phyloP scores from a whole-genome alignment of 441 rosid genomes.

The Pelargonium myrrhifolium region DNA sequence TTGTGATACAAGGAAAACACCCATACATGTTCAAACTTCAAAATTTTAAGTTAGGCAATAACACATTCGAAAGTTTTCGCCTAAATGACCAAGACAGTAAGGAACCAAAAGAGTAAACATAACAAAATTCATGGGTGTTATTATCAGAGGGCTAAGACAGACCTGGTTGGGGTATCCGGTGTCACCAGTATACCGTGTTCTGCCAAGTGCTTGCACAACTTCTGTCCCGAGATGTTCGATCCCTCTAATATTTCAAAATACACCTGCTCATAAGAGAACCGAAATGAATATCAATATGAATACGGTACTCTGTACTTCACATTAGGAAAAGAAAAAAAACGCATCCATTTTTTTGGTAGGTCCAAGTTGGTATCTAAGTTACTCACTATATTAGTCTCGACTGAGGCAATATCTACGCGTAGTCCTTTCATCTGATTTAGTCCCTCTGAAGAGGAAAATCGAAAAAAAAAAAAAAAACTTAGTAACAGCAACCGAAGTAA shows the following conservation, averaged over 20 bases:
- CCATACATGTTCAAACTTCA: no score
- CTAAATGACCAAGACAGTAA: not conserved
- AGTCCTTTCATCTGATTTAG: slow-evolving; percentile 67
- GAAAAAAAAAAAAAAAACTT: not conserved
- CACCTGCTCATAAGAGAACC: slow-evolving; percentile 34
- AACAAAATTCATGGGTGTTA: not conserved
- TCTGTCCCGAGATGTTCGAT: slow-evolving; percentile 42
- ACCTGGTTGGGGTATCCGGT: slow-evolving; percentile 57
- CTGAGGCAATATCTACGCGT: slow-evolving; percentile 50
- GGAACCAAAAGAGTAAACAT: not conserved
- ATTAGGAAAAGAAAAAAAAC: not conserved
- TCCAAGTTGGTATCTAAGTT: slow-evolving; percentile 6
- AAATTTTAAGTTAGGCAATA: no score
- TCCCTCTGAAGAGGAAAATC: slow-evolving; percentile 44
- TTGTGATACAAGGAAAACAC: no score
- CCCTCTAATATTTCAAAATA: slow-evolving; percentile 46
- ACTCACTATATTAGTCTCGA: slow-evolving; percentile 90
- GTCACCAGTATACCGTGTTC: slow-evolving; percentile 58
- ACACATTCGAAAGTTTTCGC: not conserved
- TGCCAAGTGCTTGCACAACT: slow-evolving; percentile 56
- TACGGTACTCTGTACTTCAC: not conserved
- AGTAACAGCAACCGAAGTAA: not conserved
- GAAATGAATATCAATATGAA: not conserved
- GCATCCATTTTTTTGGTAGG: not conserved
- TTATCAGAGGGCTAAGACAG: slow-evolving; percentile 13